Percentiles rank a stretch among this genome's conserved stretches.
These are phyloP conservation scores for Rhododendron griersonianum DNA, from an alignment of 148 eudicot species.

Conservation along the genomic window DNA sequence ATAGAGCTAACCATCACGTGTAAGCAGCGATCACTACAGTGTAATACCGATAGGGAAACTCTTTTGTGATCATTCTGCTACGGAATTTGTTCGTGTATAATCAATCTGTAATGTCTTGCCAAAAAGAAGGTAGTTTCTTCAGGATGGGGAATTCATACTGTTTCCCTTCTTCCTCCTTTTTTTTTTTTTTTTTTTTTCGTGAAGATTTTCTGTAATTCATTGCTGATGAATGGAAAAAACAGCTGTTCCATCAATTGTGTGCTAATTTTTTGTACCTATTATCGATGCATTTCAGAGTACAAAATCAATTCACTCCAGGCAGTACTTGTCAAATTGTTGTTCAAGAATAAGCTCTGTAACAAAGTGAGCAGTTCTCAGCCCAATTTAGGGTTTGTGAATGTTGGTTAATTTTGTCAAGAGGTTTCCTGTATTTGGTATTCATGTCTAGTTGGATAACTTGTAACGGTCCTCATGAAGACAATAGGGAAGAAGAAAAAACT, in stretches of 20 bases:
- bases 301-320: neutral
- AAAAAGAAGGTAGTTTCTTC: constrained; percentile 19
- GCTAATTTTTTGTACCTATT: neutral
- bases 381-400: neutral
- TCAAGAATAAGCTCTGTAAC: neutral
- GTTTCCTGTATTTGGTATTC: neutral
- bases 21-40: constrained; percentile 8
- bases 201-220: neutral
- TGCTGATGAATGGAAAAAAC: neutral
- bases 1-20: constrained; percentile 16
- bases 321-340: neutral
- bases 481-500: neutral
- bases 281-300: neutral
- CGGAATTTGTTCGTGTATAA: constrained; percentile 26
- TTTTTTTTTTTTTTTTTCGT: neutral
- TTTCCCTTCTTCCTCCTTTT: neutral
- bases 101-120: constrained; percentile 27
- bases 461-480: neutral
- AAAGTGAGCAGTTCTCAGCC: neutral
- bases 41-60: neutral
- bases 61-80: constrained; percentile 5
- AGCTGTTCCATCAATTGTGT: neutral
- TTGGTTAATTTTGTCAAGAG: neutral
- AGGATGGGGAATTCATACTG: constrained; percentile 10
- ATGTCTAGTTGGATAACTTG: neutral